Conservation (phyloP, 1,284 basidiomycete genomes). For the Termitomyces sp. region DNA sequence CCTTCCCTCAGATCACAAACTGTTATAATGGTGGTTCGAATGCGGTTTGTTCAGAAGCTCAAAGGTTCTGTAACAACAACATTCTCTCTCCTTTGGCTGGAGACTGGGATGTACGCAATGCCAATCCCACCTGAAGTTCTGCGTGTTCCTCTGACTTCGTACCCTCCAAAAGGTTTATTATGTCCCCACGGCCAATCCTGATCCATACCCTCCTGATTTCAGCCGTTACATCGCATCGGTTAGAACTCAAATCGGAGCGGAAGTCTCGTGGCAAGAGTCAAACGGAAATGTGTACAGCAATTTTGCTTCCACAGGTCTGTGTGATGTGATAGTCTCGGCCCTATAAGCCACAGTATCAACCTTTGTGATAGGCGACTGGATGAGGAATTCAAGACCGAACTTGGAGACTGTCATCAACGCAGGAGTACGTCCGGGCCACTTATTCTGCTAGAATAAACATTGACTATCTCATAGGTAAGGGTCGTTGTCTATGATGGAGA, state of each 20-base stretch:
- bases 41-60: conserved; percentile 47
- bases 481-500: conserved; percentile 53
- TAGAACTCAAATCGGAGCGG: conserved; percentile 43
- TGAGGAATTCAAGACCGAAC: conserved; percentile 50
- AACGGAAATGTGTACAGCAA: conserved; percentile 47
- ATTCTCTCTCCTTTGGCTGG: conserved; percentile 47
- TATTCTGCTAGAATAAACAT: neutral
- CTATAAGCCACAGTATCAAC: neutral
- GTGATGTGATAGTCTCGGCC: neutral
- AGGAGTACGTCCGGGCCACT: conserved; percentile 34
- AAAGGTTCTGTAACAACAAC: conserved; percentile 50
- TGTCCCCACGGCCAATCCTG: conserved; percentile 41
- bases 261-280: conserved; percentile 41
- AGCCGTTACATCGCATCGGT: conserved; percentile 36
- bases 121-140: neutral
- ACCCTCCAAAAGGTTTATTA: conserved; percentile 40
- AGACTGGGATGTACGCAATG: conserved; percentile 30
- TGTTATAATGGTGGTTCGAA: conserved; percentile 46
- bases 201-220: conserved; percentile 51
- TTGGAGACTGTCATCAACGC: conserved; percentile 57
- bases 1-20: conserved; percentile 35
- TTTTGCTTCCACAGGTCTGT: conserved; percentile 44
- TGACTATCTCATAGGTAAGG: conserved; percentile 24
- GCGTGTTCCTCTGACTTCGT: neutral
- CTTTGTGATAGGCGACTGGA: conserved; percentile 48